Evolutionary conservation across 441 rosid species (phyloP), one percentile per base, ranked within the genome.

Genomic region (Gossypium trilobum): DNA sequence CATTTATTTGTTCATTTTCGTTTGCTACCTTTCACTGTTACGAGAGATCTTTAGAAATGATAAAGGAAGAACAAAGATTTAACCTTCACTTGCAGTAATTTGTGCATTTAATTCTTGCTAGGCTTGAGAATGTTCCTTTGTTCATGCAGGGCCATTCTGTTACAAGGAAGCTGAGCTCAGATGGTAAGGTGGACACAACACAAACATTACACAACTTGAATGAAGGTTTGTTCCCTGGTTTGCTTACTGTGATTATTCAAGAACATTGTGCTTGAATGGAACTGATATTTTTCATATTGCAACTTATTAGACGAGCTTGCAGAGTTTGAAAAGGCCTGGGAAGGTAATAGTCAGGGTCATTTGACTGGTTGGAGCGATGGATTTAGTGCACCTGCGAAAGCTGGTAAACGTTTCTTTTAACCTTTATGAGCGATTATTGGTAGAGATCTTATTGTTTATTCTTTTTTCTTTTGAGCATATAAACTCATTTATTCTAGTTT

Each of bases 181-280:
- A 82, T 72, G 97, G 98, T 55, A 87, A 90, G 23, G 92, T 90
- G 79, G 93, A 90, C 46, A 81, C 91, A n/a, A 29, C 73, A 72
- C 98, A 91, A 78, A 84, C 88, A 55, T 78, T 93, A 23, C 96
- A 91, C 82, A 91, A 93, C 80, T 78, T 93, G 70, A 80, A 83
- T 60, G 87, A 89, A 89, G 97, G 98, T 92, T 50, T 62, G 79
- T 78, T 14, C 25, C 31, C 59, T 54, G 61, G 44, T 48, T 39
- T 74, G 52, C 72, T 52, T 67, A 17, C 44, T 46, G 2, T 73
- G 51, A 68, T 72, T 31, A 16, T 69, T 58, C 20, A 17, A 51
- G 16, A 50, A 68, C 63, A 46, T 71, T 44, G 8, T 75, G 76
- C 52, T 54, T 52, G 9, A 25, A 25, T 10, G 17, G 8, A 68